Evolutionary conservation across 805 yeast genomes (phyloP).

Genomic region (Spathaspora gorwiae): DNA sequence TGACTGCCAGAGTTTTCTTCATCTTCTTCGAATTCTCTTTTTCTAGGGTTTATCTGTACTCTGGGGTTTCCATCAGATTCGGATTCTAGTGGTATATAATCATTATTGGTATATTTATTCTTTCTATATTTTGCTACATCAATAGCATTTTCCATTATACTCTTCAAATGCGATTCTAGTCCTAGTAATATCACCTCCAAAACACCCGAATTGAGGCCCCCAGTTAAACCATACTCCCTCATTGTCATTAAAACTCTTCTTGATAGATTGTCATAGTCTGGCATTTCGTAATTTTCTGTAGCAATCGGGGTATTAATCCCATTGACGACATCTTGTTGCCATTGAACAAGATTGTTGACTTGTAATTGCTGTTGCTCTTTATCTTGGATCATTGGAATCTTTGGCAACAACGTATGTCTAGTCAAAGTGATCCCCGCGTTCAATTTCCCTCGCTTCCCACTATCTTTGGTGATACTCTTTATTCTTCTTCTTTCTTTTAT

Average conservation of each 20-base stretch:
- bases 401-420: slow-evolving; percentile 72
- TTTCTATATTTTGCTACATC: slow-evolving; percentile 65
- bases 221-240: slow-evolving; percentile 85
- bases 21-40: slow-evolving; percentile 17
- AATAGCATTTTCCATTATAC: slow-evolving; percentile 66
- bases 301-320: slow-evolving; percentile 80
- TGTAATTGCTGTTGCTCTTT: slow-evolving; percentile 41
- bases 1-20: slow-evolving; percentile 6
- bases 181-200: slow-evolving; percentile 79
- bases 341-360: slow-evolving; percentile 57
- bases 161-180: slow-evolving; percentile 72
- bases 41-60: slow-evolving; percentile 4
- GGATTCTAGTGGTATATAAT: slow-evolving; percentile 19
- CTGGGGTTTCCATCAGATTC: not conserved
- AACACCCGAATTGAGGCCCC: slow-evolving; percentile 70
- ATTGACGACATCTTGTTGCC: slow-evolving; percentile 90
- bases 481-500: slow-evolving; percentile 80
- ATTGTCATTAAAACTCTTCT: slow-evolving; percentile 75
- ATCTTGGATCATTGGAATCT: slow-evolving; percentile 70
- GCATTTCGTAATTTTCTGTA: slow-evolving; percentile 73
- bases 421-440: slow-evolving; percentile 65
- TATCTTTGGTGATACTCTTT: slow-evolving; percentile 75
- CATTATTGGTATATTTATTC: slow-evolving; percentile 38
- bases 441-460: slow-evolving; percentile 74
- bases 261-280: slow-evolving; percentile 68